Base-by-base conservation (phyloP, 306 rosid species). In the Vigna radiata region DNA sequence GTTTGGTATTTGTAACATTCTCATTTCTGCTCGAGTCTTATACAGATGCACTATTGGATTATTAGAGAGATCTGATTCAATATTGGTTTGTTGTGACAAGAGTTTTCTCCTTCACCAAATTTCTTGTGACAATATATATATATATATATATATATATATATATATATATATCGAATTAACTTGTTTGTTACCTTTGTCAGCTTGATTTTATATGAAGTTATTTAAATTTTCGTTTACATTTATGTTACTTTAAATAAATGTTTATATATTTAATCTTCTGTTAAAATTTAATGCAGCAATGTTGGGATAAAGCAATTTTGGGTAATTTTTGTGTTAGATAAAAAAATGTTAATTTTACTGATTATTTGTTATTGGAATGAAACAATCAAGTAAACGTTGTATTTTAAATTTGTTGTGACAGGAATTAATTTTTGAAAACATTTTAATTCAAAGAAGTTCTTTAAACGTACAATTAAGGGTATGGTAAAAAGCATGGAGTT, bases 41-140 rank as follows among this genome's bases (percentile, higher is more conserved):
- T 65, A 44, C 46, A 56, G 88, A 78, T 58, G 65, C 44, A 49
- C 54, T 75, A 43, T 82, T 55, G 79, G 72, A 44, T 46, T 62
- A 33, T 72, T 13, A 11, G 59, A 8, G 75, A 44, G 33, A 17
- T 77, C 63, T 33, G 54, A 44, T 75, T 59, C 58, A 27, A 19
- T 77, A 60, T 75, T 53, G 63, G 27, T 55, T 53, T 33, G 36
- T 56, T 69, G 37, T 69, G 67, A 12, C 5, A 19, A 7, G 59
- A 31, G 43, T 18, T 52, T 67, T 27, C 27, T 7, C 23, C 60
- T 64, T 62, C 71, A 23, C 55, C 63, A 36, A 36, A 36, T 36
- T 36, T 36, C 2, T 36, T 36, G 8, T 36, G 0, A 12, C 17
- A 15, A 31, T 43, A 15, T 65, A 6, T 31, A 2, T 41, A 43